These are phyloP conservation scores for Bruguiera parviflora DNA, from an alignment of 345 rosid species.

Conservation along the genomic window DNA sequence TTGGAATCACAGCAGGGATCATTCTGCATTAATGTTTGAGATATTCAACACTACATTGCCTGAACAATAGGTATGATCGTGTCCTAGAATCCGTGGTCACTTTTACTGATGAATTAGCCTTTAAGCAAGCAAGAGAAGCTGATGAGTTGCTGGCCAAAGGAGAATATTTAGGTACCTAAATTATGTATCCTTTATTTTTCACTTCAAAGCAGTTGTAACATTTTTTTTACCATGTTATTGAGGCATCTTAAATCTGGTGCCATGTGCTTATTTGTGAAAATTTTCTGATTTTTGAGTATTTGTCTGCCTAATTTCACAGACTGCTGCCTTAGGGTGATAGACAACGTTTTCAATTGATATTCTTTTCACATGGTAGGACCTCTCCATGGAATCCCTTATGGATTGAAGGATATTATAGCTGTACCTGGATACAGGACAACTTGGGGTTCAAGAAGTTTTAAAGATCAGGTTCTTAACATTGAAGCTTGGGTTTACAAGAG, in stretches of 20 bases:
- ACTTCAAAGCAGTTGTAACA: background rate
- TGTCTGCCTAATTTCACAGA: background rate
- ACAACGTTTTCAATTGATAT: background rate
- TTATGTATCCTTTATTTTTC: background rate
- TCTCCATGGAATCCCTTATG: slow-evolving; percentile 90
- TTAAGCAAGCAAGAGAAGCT: slow-evolving; percentile 76
- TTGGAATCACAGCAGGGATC: background rate
- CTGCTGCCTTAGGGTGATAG: background rate
- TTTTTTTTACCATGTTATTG: slow-evolving; percentile 4
- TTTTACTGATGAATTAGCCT: slow-evolving; percentile 72
- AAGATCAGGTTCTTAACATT: slow-evolving; percentile 63
- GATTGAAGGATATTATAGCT: slow-evolving; percentile 73
- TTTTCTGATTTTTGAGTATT: background rate
- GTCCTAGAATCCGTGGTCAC: slow-evolving; percentile 78
- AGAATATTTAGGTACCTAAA: slow-evolving; percentile 59
- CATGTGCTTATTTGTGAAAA: background rate
- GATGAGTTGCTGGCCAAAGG: slow-evolving; percentile 74
- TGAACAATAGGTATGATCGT: slow-evolving; percentile 50
- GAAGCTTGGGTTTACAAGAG: slow-evolving; percentile 92
- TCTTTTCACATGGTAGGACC: slow-evolving; percentile 49
- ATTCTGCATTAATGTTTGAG: background rate
- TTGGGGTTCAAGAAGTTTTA: slow-evolving; percentile 80
- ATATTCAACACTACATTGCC: slow-evolving; percentile 8
- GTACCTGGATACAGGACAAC: slow-evolving; percentile 81
- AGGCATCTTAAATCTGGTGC: background rate